Conservation (phyloP, 495 filamentous ascomycete species). For the Terfezia boudieri region DNA sequence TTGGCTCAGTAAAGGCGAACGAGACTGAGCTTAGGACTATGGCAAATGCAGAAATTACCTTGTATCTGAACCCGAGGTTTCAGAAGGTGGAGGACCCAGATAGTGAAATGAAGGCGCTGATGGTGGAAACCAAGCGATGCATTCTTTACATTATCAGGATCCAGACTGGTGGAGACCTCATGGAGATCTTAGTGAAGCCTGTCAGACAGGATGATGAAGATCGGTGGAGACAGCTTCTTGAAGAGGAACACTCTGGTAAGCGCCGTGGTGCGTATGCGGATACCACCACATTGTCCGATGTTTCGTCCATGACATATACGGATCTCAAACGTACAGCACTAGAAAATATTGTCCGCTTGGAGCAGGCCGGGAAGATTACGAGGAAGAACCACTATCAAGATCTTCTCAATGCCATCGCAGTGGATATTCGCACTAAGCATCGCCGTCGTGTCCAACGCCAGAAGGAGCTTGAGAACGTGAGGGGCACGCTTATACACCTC, state of each 20-base stretch:
- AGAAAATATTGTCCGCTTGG: constrained; percentile 80
- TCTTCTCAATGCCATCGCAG: constrained; percentile 81
- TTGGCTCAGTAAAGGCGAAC: constrained; percentile 87
- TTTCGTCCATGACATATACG: constrained; percentile 66
- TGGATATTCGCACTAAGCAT: constrained; percentile 94
- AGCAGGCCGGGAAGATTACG: constrained; percentile 62
- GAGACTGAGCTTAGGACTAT: constrained; percentile 78
- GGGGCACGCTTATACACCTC: constrained; percentile 58
- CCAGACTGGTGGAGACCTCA: constrained; percentile 71
- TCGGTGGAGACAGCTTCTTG: constrained; percentile 60
- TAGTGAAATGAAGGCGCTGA: constrained; percentile 68
- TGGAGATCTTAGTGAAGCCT: constrained; percentile 85
- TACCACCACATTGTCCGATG: constrained; percentile 60
- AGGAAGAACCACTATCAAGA: constrained; percentile 93
- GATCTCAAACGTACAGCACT: constrained; percentile 81
- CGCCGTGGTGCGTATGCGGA: constrained; percentile 77
- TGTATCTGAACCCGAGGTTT: constrained; percentile 78
- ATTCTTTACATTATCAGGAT: constrained; percentile 95
- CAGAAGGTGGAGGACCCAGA: constrained; percentile 84
- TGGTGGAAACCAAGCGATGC: constrained; percentile 95
- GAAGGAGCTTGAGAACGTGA: constrained; percentile 72
- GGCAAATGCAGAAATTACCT: constrained; percentile 69
- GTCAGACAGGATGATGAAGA: constrained; percentile 72
- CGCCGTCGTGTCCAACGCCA: constrained; percentile 72
- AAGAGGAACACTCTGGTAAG: constrained; percentile 57